Evolutionary conservation across 75 land plant genomes (phyloP).

Genomic region (Pseudotsuga menziesii): DNA sequence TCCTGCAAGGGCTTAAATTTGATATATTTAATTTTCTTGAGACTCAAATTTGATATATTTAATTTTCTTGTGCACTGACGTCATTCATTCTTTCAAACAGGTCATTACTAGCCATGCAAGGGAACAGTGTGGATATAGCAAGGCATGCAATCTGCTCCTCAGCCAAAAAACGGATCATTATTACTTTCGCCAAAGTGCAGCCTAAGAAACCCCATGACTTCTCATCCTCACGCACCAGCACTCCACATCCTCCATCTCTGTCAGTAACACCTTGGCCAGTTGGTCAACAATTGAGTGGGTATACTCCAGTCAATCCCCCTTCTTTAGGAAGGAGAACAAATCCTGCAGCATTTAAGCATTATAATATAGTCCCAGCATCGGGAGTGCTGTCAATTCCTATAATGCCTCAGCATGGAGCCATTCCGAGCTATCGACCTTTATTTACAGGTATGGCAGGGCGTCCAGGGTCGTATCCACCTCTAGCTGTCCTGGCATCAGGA

Average conservation of each 20-base stretch:
- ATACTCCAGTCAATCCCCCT: background rate
- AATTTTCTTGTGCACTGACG: constrained; percentile 1
- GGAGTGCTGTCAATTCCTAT: background rate
- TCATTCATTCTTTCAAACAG: constrained; percentile 22
- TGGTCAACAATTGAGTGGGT: background rate
- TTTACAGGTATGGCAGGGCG: background rate
- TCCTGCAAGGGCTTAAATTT: too few species aligned
- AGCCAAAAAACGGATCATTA: constrained; percentile 37
- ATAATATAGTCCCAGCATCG: background rate
- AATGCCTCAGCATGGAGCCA: background rate
- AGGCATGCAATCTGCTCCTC: constrained; percentile 63
- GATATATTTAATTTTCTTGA: too few species aligned
- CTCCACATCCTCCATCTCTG: constrained; percentile 21
- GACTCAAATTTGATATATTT: background rate
- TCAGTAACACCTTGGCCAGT: constrained; percentile 8
- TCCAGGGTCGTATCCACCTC: background rate
- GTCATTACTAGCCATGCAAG: constrained; percentile 67
- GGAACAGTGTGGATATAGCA: constrained; percentile 68
- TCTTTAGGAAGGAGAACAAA: background rate
- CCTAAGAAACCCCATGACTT: constrained; percentile 18
- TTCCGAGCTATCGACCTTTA: background rate
- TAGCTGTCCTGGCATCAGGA: background rate
- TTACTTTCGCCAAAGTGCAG: constrained; percentile 50
- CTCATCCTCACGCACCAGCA: constrained; percentile 12
- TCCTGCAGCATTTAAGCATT: background rate